Conservation (phyloP, 2,329 filamentous ascomycete genomes). For the Colletotrichum tropicicola region DNA sequence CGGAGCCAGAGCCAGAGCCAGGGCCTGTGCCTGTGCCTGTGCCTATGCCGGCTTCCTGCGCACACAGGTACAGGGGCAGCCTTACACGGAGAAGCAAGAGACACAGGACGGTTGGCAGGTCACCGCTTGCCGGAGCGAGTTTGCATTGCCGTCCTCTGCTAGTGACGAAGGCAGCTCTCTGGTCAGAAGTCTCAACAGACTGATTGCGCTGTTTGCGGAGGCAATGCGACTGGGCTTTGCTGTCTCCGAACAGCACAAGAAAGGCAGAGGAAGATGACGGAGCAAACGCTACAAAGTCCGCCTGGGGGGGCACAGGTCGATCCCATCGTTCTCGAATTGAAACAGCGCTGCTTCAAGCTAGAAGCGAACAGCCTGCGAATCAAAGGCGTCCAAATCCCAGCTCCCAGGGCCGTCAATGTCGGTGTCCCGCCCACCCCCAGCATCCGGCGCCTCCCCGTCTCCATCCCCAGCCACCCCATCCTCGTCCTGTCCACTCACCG, state of each 20-base stretch:
- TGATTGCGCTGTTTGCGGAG: conserved; percentile 24
- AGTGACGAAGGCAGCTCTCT: background rate
- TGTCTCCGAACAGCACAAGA: too few relatives aligned
- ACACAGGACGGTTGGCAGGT: conserved; percentile 18
- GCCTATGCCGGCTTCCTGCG: background rate
- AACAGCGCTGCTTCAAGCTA: conserved; percentile 20
- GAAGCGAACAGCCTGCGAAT: conserved; percentile 9
- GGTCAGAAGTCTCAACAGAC: too few relatives aligned
- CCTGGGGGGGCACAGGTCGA: conserved; percentile 13
- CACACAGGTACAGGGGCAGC: conserved; percentile 26
- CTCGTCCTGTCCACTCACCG: conserved; percentile 13
- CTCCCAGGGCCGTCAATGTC: background rate
- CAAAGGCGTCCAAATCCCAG: conserved; percentile 4
- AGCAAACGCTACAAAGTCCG: background rate
- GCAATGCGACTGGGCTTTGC: too few relatives aligned
- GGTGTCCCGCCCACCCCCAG: conserved; percentile 5
- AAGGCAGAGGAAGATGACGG: background rate
- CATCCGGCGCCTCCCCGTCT: conserved; percentile 11
- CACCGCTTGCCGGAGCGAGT: background rate
- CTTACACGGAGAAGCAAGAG: conserved; percentile 19
- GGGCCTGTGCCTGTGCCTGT: too few relatives aligned
- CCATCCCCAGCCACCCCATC: conserved; percentile 20
- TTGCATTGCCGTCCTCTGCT: background rate
- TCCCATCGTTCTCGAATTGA: conserved; percentile 19
- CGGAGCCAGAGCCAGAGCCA: too few relatives aligned